A percentile compares a stretch with the other conserved stretches of the same genome.
phyloP scores from a whole-genome alignment of 495 filamentous ascomycete species.

The Choiromyces venosus region DNA sequence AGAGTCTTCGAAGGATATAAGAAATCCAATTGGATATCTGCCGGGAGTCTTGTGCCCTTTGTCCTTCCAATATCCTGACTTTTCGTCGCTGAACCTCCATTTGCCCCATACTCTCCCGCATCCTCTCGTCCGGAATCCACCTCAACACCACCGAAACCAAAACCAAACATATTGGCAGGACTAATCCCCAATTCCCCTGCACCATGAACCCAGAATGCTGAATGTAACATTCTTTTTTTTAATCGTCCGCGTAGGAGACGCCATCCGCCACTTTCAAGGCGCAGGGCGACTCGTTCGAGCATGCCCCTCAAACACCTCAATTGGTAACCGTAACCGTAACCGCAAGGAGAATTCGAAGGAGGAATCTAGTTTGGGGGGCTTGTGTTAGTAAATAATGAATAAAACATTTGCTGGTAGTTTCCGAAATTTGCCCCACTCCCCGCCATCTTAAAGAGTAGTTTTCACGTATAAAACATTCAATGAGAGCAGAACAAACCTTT shows the following conservation, averaged over 20 bases:
- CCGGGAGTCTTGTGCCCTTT: slow-evolving; percentile 6
- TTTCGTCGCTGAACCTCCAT: slow-evolving; percentile 7
- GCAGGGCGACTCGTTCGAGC: slow-evolving; percentile 42
- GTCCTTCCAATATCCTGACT: slow-evolving; percentile 2
- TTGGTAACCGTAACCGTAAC: slow-evolving; percentile 36
- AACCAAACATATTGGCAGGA: slow-evolving; percentile 30
- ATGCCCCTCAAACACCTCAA: slow-evolving; percentile 35
- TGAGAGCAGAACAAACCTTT: slow-evolving; percentile 19
- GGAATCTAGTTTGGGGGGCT: neutral
- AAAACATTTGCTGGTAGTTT: slow-evolving; percentile 5
- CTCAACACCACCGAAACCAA: slow-evolving; percentile 22
- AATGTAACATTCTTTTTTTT: slow-evolving; percentile 37
- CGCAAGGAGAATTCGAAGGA: slow-evolving; percentile 20
- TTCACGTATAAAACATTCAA: neutral
- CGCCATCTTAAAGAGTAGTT: neutral
- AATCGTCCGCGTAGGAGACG: slow-evolving; percentile 38
- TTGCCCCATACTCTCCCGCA: slow-evolving; percentile 8
- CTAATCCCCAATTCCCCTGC: slow-evolving; percentile 29
- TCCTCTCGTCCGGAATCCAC: slow-evolving; percentile 5
- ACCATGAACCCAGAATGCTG: slow-evolving; percentile 40
- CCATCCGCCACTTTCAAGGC: slow-evolving; percentile 34
- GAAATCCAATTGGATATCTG: slow-evolving; percentile 37
- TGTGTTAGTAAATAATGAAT: slow-evolving; percentile 13
- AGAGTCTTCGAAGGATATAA: slow-evolving; percentile 40
- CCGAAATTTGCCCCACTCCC: neutral